phyloP scores from a whole-genome alignment of 2,329 filamentous ascomycete genomes.

The Colletotrichum brevisporum region DNA sequence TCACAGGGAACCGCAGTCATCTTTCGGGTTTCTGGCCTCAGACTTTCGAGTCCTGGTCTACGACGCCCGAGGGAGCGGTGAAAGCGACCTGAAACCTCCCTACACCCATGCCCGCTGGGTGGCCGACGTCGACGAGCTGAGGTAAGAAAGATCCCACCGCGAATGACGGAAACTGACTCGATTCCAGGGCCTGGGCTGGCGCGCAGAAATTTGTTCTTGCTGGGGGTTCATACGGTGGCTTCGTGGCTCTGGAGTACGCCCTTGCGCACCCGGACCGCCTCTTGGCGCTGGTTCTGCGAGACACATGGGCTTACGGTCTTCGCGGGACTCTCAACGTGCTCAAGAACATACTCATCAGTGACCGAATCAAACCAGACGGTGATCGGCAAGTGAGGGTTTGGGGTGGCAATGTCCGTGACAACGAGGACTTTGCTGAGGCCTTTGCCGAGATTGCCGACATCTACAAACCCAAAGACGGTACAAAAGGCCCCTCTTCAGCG shows the following conservation, averaged over 20 bases:
- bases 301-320: conserved; percentile 43
- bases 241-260: conserved; percentile 44
- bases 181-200: conserved; percentile 41
- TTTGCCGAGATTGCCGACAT: conserved; percentile 42
- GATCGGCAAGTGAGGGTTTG: conserved; percentile 43
- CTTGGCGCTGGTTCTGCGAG: conserved; percentile 43
- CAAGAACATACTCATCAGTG: conserved; percentile 35
- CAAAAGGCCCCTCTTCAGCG: too few species aligned
- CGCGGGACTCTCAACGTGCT: conserved; percentile 36
- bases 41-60: conserved; percentile 44
- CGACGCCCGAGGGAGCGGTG: conserved; percentile 45
- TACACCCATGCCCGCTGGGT: conserved; percentile 45
- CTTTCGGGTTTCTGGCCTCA: conserved; percentile 42
- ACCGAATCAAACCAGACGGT: conserved; percentile 39
- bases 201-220: conserved; percentile 44
- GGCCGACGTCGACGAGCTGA: conserved; percentile 45
- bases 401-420: conserved; percentile 40
- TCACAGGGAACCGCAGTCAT: conserved; percentile 41
- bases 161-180: background rate
- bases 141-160: conserved; percentile 27
- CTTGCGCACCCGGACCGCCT: conserved; percentile 41
- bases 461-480: conserved; percentile 32
- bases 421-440: conserved; percentile 40
- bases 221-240: conserved; percentile 45
- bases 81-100: conserved; percentile 43